These are phyloP conservation scores for Multifurca ochricompacta DNA, from an alignment of 768 basidiomycete species.

Conservation along the genomic window DNA sequence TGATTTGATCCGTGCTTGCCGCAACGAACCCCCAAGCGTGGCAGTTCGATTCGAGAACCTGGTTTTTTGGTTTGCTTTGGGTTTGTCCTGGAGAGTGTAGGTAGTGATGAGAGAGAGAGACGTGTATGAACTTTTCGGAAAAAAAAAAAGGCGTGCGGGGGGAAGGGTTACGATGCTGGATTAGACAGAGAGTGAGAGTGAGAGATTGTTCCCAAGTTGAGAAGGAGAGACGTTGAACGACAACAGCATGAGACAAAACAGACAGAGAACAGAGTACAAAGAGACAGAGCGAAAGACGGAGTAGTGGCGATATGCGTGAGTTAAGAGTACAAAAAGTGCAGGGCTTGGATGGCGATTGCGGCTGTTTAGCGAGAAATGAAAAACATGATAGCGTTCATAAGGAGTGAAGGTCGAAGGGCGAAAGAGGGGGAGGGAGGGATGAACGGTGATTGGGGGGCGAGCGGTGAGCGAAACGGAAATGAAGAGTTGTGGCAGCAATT, in stretches of 20 bases:
- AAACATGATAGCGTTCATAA: constrained; percentile 1
- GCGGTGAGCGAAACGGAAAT: constrained; percentile 9
- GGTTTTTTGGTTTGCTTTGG: no score
- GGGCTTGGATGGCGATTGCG: no score
- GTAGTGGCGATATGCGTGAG: neutral
- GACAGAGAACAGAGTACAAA: neutral
- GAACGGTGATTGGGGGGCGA: neutral
- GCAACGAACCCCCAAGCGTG: no score
- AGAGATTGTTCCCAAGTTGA: neutral
- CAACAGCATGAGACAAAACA: neutral
- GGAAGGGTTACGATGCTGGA: no score
- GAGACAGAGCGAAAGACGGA: neutral
- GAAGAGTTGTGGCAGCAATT: no score
- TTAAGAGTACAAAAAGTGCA: no score
- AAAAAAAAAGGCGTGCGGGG: constrained; percentile 13
- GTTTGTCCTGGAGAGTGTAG: no score
- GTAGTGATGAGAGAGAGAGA: neutral
- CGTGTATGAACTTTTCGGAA: neutral
- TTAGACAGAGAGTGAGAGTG: neutral
- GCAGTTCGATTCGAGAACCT: no score
- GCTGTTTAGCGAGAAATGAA: neutral
- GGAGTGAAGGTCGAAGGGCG: neutral
- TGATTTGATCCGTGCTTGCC: no score
- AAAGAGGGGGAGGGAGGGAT: neutral
- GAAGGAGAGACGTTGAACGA: neutral